Evolutionary conservation across 441 rosid species (phyloP), one percentile per base, ranked within the genome.

Genomic region (Lepidium campestre): DNA sequence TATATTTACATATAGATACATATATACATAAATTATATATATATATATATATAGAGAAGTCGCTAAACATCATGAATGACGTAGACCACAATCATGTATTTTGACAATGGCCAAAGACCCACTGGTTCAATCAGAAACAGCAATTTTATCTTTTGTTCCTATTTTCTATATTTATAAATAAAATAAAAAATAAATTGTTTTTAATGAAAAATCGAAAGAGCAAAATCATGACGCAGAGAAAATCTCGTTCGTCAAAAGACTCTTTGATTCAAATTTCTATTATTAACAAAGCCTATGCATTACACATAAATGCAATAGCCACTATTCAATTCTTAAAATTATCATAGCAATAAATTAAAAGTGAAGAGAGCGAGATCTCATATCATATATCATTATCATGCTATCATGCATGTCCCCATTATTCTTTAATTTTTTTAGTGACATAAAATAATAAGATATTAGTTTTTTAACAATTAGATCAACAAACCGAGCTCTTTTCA

Each of bases 151-250:
- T 31, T 64, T 53, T 41, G 11, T 15, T 60, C 12, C 45, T 10
- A 23, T 49, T 35, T 7, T 19, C 1, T 29, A 10, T 23, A 25
- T 27, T 25, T 19, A 27, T 27, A 27, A 10, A 19, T 2, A 5
- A 6, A 56, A 32, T 14, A 8, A 11, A 39, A 12, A 11, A 41
- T 8, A 18, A 27, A 45, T 71, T 59, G 39, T 56, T 57, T 27
- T 71, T 71, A 39, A 31, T 64, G 10, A 42, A 46, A 54, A 49
- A 39, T 7, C 29, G 15, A 64, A 71, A 57, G 62, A 65, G 62
- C 71, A 72, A 65, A 65, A 72, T 65, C 71, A 50, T 72, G 76
- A 58, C 62, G 71, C 67, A 72, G 61, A 65, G 71, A 72, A 65
- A 65, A 72, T 72, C 71, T 72, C 67, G 71, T 72, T 72, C 61